Base-by-base conservation (phyloP, 306 rosid genomes). In the Citrullus colocynthis region DNA sequence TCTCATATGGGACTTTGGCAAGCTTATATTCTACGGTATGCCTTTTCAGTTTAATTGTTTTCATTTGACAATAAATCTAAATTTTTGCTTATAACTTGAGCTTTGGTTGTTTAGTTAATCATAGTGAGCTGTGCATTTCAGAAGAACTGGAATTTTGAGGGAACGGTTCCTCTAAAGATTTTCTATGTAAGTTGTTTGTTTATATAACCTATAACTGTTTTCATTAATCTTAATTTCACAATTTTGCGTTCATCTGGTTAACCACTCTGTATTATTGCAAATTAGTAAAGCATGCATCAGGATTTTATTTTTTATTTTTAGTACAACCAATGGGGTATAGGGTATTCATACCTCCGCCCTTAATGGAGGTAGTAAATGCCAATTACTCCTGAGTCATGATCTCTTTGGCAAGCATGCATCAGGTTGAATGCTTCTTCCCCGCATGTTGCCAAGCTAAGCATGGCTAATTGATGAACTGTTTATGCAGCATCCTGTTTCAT, bases 1-100 rank as follows among this genome's bases (percentile, higher is more conserved):
- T 86, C 69, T 76, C 85, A 10, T 90, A 91, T 78, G 88, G 91
- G 71, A 82, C 91, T 18, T 2, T 84, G 20, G 88, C 85, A 83
- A 83, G 89, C 86, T 78, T 89, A 80, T 82, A 91, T 80, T 90
- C 94, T 18, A 82, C 74, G 71, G 97, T 93, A 85, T 80, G 91
- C 85, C 77, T 32, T 14, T 70, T 14, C 51, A 37, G 56, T 65
- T 81, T 45, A 81, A 71, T 81, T 73, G 7, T 7, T 67, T 59
- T 45, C 52, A 7, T 61, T 45, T 15, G 28, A 66, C 69, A 28
- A 71, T 54, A 60, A 28, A 36, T 78, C 39, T 62, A 49, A 41
- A 48, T 61, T 42, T 60, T 77, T 62, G 16, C 58, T 62, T 41
- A 51, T 60, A 42, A 28, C 74, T 78, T 51, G 45, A 63, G 48